phyloP scores from a whole-genome alignment of 805 yeast genomes.

The Pichia pseudocactophila region DNA sequence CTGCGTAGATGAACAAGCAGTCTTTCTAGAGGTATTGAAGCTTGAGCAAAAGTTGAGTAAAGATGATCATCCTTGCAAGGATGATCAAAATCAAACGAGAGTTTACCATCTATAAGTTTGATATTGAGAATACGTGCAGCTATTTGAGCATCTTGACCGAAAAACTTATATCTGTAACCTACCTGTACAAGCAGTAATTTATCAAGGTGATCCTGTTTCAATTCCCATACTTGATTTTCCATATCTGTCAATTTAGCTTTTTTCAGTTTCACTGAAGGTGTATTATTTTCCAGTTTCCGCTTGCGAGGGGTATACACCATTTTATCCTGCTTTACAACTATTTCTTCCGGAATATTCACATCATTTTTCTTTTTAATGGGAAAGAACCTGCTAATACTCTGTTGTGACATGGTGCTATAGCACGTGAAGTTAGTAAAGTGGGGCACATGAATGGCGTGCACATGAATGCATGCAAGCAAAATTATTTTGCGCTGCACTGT shows the following conservation, averaged over 20 bases:
- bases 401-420: conserved; percentile 11
- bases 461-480: no score
- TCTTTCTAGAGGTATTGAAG: conserved; percentile 75
- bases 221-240: conserved; percentile 64
- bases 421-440: background rate
- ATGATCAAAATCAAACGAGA: conserved; percentile 41
- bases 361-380: conserved; percentile 2
- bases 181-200: conserved; percentile 76
- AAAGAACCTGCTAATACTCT: conserved; percentile 19
- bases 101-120: conserved; percentile 63
- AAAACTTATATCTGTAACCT: conserved; percentile 86
- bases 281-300: background rate
- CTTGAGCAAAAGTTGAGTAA: conserved; percentile 62
- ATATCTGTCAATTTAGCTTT: conserved; percentile 51
- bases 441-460: no score
- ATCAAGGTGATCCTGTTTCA: conserved; percentile 54
- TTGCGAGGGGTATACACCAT: background rate
- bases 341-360: background rate
- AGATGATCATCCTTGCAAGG: conserved; percentile 31
- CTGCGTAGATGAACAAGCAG: conserved; percentile 70
- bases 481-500: no score
- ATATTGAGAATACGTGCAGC: conserved; percentile 63
- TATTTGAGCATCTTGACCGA: conserved; percentile 71
- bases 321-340: background rate
- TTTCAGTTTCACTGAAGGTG: background rate